Conservation (phyloP, 768 basidiomycete genomes). For the Boletus rubescentipes region DNA sequence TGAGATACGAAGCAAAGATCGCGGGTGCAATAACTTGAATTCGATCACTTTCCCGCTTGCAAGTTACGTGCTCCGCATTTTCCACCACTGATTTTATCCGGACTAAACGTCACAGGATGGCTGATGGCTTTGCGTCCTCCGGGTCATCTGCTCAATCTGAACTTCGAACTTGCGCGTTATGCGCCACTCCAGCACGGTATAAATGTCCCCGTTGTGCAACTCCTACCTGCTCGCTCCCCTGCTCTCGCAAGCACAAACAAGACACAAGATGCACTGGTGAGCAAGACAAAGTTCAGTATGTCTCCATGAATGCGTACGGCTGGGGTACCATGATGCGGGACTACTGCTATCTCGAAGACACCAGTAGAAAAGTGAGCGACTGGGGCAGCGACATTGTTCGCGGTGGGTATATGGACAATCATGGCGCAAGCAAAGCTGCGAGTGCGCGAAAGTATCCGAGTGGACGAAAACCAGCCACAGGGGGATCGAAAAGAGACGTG, state of each 20-base stretch:
- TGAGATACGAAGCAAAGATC: slow-evolving; percentile 1
- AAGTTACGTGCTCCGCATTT: background rate
- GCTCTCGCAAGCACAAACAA: slow-evolving; percentile 68
- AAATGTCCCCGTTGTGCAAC: slow-evolving; percentile 74
- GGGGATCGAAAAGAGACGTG: slow-evolving; percentile 57
- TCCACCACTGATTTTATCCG: background rate
- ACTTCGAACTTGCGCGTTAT: slow-evolving; percentile 46
- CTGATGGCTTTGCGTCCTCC: slow-evolving; percentile 6
- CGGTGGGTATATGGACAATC: slow-evolving; percentile 48
- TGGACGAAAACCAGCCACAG: slow-evolving; percentile 33
- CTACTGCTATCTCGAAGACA: slow-evolving; percentile 82
- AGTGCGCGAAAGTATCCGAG: slow-evolving; percentile 19
- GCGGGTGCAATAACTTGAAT: slow-evolving; percentile 1
- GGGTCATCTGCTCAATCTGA: slow-evolving; percentile 15
- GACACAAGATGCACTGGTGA: slow-evolving; percentile 62
- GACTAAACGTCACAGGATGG: slow-evolving; percentile 6
- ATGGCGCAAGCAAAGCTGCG: slow-evolving; percentile 16
- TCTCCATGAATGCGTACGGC: slow-evolving; percentile 80
- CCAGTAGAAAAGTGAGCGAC: slow-evolving; percentile 69
- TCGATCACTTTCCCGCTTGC: background rate
- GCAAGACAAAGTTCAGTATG: slow-evolving; percentile 69
- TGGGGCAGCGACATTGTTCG: slow-evolving; percentile 72
- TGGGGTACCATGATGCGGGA: slow-evolving; percentile 91
- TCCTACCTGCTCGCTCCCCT: slow-evolving; percentile 72
- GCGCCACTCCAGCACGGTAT: slow-evolving; percentile 58